Base-by-base conservation (phyloP, 345 rosid species). In the Aquilaria sinensis region DNA sequence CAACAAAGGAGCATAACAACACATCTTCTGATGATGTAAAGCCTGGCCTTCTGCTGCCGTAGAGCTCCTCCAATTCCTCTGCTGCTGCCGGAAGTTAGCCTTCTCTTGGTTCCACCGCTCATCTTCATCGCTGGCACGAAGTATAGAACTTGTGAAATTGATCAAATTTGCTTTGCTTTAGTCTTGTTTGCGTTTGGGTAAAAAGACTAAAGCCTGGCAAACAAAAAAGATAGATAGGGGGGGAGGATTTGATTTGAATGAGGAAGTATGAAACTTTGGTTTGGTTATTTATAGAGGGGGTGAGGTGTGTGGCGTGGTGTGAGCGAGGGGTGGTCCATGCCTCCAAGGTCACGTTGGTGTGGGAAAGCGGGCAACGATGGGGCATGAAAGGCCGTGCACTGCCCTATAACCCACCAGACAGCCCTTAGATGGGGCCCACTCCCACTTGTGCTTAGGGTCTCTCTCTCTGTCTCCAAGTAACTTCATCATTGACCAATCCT, bases 1-100 rank as follows among this genome's bases (percentile, higher is more conserved):
- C 87, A 85, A 57, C 91, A 85, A 49, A 85, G 74, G 49, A 85
- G 91, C 81, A 85, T 83, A 66, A 79, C 81, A 2, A 85, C 78
- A 67, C 91, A 85, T 76, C 81, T 72, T 54, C 74, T 70, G 9
- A 85, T 79, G 48, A 85, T 83, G 75, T 85, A 85, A 30, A 85
- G 74, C 62, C 88, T 83, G 56, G 81, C 88, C 53, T 74, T 81
- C 48, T 81, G 91, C 33, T 85, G 57, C 53, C 67, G 79, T 5
- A 83, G 52, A 63, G 79, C 79, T 46, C 88, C 84, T 57, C 91
- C 81, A 41, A 83, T 84, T 72, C 67, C 74, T 71, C 69, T 72
- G 67, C 80, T 65, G 43, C 43, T 14, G 84, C 60, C 78, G 71
- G 79, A 62, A 62, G 70, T 10, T 45, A 70, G 54, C 9, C 34